Base-by-base conservation (phyloP, 345 rosid genomes). In the Euphorbia tirucalli region DNA sequence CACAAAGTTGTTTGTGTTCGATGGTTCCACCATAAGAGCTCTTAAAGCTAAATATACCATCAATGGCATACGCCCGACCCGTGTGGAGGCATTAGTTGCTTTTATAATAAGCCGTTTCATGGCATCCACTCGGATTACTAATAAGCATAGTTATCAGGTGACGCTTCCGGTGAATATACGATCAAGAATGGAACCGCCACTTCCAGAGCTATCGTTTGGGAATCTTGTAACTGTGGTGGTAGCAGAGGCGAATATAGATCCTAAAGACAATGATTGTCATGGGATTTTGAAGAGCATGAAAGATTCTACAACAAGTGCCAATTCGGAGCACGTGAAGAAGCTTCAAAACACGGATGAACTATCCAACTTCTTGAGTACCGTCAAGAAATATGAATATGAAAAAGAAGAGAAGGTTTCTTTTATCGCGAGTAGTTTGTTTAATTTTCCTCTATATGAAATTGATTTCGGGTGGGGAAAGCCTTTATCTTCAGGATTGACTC, bases 1-100 rank as follows among this genome's bases (percentile, higher is more conserved):
- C 13, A 16, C 74, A 24, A 83, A 46, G 78, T 81, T 83, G 49
- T 88, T 85, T 28, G 72, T 83, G 35, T 85, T 89, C 11, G 71
- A 57, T 15, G 75, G 74, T 10, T 62, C 82, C 22, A 25, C 70
- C 16, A 37, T 87, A 15, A 75, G 72, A 1, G 64, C 75, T 1
- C 75, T 89, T 16, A 66, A 71, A 41, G 76, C 76, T 11, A 82
- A 59, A 71, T 84, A 60, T 24, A n/a, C 69, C 7, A 60, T 55
- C 39, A 31, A 65, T 25, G 28, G 43, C 2, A 18, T 3, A n/a
- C 19, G 25, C 5, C 68, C 77, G 21, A 69, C 75, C 1, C 65
- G 83, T 22, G 80, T 80, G 0, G 78, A 76, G 70, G 83, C 80
- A 10, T 27, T 80, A 41, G 70, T 3, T 21, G 59, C 59, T 55